Evolutionary conservation across 305 asterid species (phyloP), one percentile per base, ranked within the genome.

Genomic region (Rubia peregrina): DNA sequence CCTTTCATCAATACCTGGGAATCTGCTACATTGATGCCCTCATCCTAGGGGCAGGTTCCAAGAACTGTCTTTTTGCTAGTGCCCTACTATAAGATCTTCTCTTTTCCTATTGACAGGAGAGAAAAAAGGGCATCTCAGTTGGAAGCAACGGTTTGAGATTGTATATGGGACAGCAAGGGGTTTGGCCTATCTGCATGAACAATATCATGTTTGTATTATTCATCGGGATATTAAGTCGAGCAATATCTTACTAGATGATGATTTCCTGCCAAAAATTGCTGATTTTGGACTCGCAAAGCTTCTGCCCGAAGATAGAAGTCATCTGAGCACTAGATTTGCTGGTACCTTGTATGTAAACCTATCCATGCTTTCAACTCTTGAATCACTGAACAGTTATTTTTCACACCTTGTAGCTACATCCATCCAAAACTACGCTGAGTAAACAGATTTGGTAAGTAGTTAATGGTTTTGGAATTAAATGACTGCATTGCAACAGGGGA

Each of bases 261-360:
- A 85, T 0, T 90, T 85, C 57, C 89, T 82, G 56, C 85, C 95
- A 44, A 90, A 90, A 22, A 86, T 92, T 67, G 94, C 91, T 42
- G 97, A 92, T 80, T 92, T 92, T 38, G 98, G 98, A 7, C 61
- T 92, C 78, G 97, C 85, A 9, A 87, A 89, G 79, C 92, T 88
- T 71, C 71, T 90, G 14, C 96, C 96, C 0, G 96, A 85, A 81
- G 84, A 88, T 72, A 86, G 81, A 83, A 87, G 84, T 55, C 97
- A 92, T 74, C 81, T 92, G 64, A 92, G 95, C 83, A 92, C 97
- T 60, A 90, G 82, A 78, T 92, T 90, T 83, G 98, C 96, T 0
- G 97, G 97, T 64, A 90, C 98, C 72, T 74, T 91, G 98, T 89
- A 80, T 78, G 95, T 77, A 65, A 22, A 41, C 59, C 22, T 51